Evolutionary conservation across 768 basidiomycete species (phyloP), one percentile per base, ranked within the genome.

Genomic region (Rhizopogon sp.): DNA sequence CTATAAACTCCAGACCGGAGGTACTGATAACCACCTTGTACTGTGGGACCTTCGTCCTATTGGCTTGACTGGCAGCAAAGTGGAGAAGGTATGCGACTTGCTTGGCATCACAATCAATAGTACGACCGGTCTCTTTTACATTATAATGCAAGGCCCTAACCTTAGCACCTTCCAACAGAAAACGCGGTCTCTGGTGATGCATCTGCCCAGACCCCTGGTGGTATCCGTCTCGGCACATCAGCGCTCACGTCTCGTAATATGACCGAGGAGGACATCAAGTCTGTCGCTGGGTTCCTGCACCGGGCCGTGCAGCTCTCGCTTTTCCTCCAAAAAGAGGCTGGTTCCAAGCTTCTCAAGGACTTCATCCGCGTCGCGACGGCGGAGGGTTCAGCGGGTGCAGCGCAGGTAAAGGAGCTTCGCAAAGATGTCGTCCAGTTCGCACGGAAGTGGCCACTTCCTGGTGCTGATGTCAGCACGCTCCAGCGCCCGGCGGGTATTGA

Each of bases 101-200:
- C 84, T 93, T 71, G 93, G 93, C 56, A 97, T 98, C 70, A 98
- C 95, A 33, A 93, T 98, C 74, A 93, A 94, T 78, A 93, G 90
- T 92, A 61, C 63, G 88, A 73, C 31, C 3, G 35, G 46, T 25
- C 13, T 52, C 49, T 51, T 25, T 29, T 5, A 39, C 39, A 16
- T 40, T 2, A 22, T 22, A 5, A 10, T 25, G 14, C 20, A 25
- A 25, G 22, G 25, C 16, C 22, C 35, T 49, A 6, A 49, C 31
- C 1, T 37, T 22, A 6, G 2, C 14, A 28, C 25, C 49, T 3
- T 31, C 9, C 20, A 45, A 13, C 63, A 90, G 90, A 98, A 76
- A 98, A 98, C 72, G 93, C 95, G 45, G 96, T 98, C 46, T 94
- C 93, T 31, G 96, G 95, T 62, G 96, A 98, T 72, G 87, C 88